Percentiles rank a stretch among this genome's conserved stretches.
Evolutionary conservation across 2,329 filamentous ascomycete genomes (phyloP).

Genomic region (Albophoma yamanashiensis): DNA sequence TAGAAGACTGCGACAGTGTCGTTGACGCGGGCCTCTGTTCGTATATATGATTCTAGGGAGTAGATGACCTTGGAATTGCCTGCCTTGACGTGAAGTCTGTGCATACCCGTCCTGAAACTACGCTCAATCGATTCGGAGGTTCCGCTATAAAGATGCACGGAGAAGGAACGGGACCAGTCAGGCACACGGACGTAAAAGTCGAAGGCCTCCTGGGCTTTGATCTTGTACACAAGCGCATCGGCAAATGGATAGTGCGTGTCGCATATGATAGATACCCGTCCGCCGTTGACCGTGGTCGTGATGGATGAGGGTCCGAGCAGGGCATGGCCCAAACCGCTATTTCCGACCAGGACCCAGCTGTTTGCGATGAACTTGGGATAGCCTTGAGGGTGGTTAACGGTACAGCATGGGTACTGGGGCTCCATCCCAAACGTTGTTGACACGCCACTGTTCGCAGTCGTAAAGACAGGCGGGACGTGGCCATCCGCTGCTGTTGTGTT

Average conservation of each 20-base stretch:
- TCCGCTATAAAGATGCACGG: constrained; percentile 9
- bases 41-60: constrained; percentile 8
- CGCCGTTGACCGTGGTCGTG: constrained; percentile 21
- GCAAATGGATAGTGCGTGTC: constrained; percentile 35
- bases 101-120: constrained; percentile 10
- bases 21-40: constrained; percentile 13
- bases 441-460: constrained; percentile 29
- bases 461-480: constrained; percentile 25
- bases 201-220: constrained; percentile 14
- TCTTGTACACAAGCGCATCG: constrained; percentile 15
- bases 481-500: constrained; percentile 25
- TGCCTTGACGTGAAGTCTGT: constrained; percentile 8
- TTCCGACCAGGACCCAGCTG: constrained; percentile 30
- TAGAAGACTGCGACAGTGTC: constrained; percentile 30
- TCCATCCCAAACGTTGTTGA: constrained; percentile 36
- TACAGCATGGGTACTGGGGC: constrained; percentile 43
- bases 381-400: constrained; percentile 47
- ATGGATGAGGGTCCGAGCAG: constrained; percentile 35
- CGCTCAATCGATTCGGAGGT: constrained; percentile 1
- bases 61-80: constrained; percentile 10
- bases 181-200: constrained; percentile 19
- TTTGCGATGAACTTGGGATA: constrained; percentile 43
- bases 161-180: constrained; percentile 8
- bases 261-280: constrained; percentile 28
- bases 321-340: constrained; percentile 35